Base-by-base conservation (phyloP, 2,329 filamentous ascomycete genomes). In the Pestalotiopsis sp. region DNA sequence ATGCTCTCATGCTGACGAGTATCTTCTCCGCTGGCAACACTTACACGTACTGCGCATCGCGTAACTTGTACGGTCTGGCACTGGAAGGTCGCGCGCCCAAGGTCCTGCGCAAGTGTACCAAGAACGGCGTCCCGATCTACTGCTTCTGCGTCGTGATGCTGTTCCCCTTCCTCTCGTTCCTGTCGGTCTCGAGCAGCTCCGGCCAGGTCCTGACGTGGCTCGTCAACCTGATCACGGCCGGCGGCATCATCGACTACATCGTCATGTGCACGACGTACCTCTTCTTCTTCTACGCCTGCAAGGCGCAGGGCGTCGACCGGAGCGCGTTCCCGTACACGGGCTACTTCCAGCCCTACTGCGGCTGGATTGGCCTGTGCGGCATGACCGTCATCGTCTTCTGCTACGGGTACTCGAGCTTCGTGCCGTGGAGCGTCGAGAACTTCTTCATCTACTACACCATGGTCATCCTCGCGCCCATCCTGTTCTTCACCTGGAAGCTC, bases 401-500 rank as follows among this genome's bases (percentile, higher is more conserved):
- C 72, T 89, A 87, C 75, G 87, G 88, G 23, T 90, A 90, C 77
- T 79, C 80, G 3, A 77, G 81, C 2, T 84, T 82, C 71, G 74
- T 77, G n/a, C 68, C 70, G 1, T 84, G 79, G 80, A 72, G 70
- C 23, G 71, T 75, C 5, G n/a, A 62, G 6, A 70, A 63, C 31
- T 77, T 77, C 69, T 76, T 77, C 52, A 71, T 76, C 12, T 87
- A 89, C 75, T 90, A 87, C 72, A 80, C 80, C n/a, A 65, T 70
- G 83, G 74, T 77, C 41, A 79, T 81, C 20, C 76, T 81, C 4
- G 81, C 72, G 23, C 84, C 85, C 71, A 82, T 85, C 75, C 75
- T 81, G 27, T 85, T 86, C 80, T 89, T 85, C 23, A 81, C 82
- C 72, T 92, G 89, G 88, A 92, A 92, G 79, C 4, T 91, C 0